Evolutionary conservation across 805 yeast species (phyloP), one percentile per base, ranked within the genome.

Genomic region (Lachancea lanzarotensis): DNA sequence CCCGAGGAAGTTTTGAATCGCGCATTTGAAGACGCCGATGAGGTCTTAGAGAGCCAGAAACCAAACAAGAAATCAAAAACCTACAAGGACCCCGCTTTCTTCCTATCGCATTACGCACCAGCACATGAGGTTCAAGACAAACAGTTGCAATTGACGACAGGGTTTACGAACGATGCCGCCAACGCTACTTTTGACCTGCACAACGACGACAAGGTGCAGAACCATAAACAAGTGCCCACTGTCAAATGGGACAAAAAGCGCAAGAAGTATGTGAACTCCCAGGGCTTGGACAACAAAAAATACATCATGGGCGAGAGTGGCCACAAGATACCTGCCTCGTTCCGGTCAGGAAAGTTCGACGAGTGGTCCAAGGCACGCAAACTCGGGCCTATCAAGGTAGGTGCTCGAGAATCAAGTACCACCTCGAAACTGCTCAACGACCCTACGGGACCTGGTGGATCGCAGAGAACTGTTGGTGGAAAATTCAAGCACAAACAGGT

Each of bases 271-370:
- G 76, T 90, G 59, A 86, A 86, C 62, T 73, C 86, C 16, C 81
- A 77, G 56, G 86, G 93, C 51, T 71, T 82, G 17, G 95, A 87
- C 58, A 65, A 65, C 39, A 78, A 82, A 67, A 90, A 87, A 68
- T 91, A 74, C 66, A 93, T 93, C 57, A 82, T 88, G 52, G 95
- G 98, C 50, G 99, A 93, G 64, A 82, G 87, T 64, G 99, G 99
- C 7, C 89, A 84, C 56, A 79, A 78, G 61, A 79, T 93, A 40
- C 96, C 98, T 6, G 98, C 98, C 1, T 75, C 93, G 12, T 88
- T 81, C 68, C 76, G 86, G 59, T 81, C 95, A 2, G 99, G 99
- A 38, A 80, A 87, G 52, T 93, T 79, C 59, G 98, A 90, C 45
- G 83, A 82, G 35, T 93, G 99, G 99, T 84, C 84, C 61, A 74